phyloP scores from a whole-genome alignment of 1,284 basidiomycete species.

The Phylloboletellus chloephorus region DNA sequence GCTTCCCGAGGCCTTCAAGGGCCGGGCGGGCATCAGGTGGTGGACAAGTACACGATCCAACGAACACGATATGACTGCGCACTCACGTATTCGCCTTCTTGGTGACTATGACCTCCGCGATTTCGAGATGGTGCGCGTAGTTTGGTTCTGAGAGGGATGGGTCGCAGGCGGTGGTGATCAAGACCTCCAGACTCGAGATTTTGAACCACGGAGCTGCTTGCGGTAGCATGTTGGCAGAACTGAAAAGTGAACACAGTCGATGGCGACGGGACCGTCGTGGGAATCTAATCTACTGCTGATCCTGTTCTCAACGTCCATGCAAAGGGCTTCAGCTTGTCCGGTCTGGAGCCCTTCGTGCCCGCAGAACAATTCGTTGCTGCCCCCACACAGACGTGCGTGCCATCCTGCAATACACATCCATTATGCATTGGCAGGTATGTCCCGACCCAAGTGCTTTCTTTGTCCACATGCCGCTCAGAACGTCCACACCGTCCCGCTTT shows the following conservation, averaged over 20 bases:
- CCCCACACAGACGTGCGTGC: too few relatives aligned
- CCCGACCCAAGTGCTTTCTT: background rate
- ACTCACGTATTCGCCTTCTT: conserved; percentile 96
- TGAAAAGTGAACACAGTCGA: conserved; percentile 1
- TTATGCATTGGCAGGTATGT: too few relatives aligned
- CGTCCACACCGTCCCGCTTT: background rate
- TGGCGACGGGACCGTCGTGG: conserved; percentile 8
- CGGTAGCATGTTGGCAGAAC: conserved; percentile 18
- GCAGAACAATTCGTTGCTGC: too few relatives aligned
- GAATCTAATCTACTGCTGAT: conserved; percentile 5
- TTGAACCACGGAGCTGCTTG: conserved; percentile 36
- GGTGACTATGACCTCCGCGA: conserved; percentile 87
- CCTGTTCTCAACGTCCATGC: background rate
- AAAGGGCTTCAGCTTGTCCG: background rate
- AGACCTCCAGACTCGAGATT: conserved; percentile 58
- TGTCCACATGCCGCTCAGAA: conserved; percentile 1
- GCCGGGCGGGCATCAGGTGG: background rate
- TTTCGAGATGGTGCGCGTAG: conserved; percentile 88
- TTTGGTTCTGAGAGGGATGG: conserved; percentile 85
- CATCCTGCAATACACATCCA: too few relatives aligned
- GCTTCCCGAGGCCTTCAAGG: conserved; percentile 75
- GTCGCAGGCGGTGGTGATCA: conserved; percentile 83
- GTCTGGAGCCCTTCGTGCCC: too few relatives aligned
- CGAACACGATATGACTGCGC: conserved; percentile 12
- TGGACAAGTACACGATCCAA: conserved; percentile 2